Evolutionary conservation across 306 rosid genomes (phyloP).

Genomic region (Cicer arietinum): DNA sequence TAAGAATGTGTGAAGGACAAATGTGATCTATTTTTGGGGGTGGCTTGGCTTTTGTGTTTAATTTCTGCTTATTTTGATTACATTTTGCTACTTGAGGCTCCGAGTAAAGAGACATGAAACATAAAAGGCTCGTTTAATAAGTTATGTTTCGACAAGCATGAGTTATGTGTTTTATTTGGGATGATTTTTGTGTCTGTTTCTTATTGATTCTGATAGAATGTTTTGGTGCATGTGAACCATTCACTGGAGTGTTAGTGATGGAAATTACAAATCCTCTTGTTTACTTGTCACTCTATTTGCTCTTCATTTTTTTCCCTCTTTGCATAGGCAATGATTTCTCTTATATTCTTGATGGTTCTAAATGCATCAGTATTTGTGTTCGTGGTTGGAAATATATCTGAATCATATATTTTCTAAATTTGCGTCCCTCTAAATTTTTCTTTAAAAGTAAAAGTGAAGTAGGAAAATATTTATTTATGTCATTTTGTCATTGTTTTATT

Average conservation of each 20-base stretch:
- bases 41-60: slow-evolving; percentile 1
- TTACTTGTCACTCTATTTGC: slow-evolving; percentile 5
- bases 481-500: too few relatives aligned
- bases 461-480: too few relatives aligned
- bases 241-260: neutral
- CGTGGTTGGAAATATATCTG: neutral
- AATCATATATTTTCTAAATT: too few relatives aligned
- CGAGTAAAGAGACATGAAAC: slow-evolving; percentile 10
- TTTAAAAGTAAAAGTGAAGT: too few relatives aligned
- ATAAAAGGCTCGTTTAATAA: neutral
- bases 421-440: too few relatives aligned
- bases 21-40: neutral
- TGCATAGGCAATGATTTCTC: neutral
- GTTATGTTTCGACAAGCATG: slow-evolving; percentile 3
- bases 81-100: neutral
- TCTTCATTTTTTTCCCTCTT: slow-evolving; percentile 12
- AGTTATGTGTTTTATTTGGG: slow-evolving; percentile 14
- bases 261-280: neutral
- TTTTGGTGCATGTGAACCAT: slow-evolving; percentile 23
- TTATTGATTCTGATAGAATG: neutral
- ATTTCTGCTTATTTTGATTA: slow-evolving; percentile 18
- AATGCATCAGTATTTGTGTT: neutral
- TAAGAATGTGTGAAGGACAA: neutral
- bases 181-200: neutral
- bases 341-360: slow-evolving; percentile 21